These are phyloP conservation scores for Dictyostelium capitatum DNA, from an alignment of 78 protist genomes.

Conservation along the genomic window DNA sequence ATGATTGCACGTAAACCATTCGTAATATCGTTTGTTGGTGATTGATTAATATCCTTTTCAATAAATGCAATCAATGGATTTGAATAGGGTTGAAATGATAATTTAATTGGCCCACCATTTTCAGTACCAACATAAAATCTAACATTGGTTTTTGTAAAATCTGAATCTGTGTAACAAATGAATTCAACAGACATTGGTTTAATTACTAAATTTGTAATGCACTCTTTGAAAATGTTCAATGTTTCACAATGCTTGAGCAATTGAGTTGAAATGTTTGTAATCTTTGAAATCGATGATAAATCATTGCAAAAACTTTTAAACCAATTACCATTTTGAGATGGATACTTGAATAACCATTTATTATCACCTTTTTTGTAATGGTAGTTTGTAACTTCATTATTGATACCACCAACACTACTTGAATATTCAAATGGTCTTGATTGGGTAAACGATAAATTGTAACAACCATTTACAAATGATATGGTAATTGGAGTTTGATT, in stretches of 20 bases:
- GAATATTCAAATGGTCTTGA: constrained; percentile 14
- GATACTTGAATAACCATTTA: constrained; percentile 48
- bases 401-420: background rate
- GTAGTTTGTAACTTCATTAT: background rate
- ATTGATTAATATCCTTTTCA: constrained; percentile 28
- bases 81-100: constrained; percentile 27
- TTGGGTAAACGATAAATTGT: background rate
- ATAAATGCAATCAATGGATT: constrained; percentile 13
- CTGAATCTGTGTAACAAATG: background rate
- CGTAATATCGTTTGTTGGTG: background rate
- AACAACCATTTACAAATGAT: background rate
- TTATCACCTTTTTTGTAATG: constrained; percentile 3
- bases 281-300: constrained; percentile 6
- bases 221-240: background rate
- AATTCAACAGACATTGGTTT: constrained; percentile 52
- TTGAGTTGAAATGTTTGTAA: constrained; percentile 10
- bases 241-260: constrained; percentile 29
- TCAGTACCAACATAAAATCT: background rate
- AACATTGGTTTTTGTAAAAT: background rate
- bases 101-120: background rate
- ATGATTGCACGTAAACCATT: background rate
- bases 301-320: constrained; percentile 33
- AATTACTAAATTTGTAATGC: background rate
- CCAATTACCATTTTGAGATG: constrained; percentile 19
- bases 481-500: constrained; percentile 5